phyloP scores from a whole-genome alignment of 805 yeast species.

The Allodekkera sacchari region DNA sequence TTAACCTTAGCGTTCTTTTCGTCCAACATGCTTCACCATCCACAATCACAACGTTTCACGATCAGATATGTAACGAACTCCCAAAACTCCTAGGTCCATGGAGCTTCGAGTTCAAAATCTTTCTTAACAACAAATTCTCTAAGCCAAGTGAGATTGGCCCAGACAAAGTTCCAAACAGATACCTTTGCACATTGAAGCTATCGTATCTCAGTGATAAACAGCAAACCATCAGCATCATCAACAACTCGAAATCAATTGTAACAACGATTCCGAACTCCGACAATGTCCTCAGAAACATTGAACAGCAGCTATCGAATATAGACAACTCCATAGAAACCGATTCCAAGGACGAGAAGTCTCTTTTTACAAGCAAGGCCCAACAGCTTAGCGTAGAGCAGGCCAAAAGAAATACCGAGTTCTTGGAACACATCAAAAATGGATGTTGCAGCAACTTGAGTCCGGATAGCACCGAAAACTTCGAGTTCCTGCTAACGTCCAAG shows the following conservation, averaged over 20 bases:
- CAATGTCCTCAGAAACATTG: constrained; percentile 6
- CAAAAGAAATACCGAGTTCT: constrained; percentile 17
- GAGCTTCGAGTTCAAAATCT: constrained; percentile 62
- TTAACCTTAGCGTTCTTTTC: constrained; percentile 26
- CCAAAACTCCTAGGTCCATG: constrained; percentile 58
- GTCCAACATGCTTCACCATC: constrained; percentile 44
- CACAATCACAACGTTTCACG: constrained; percentile 62
- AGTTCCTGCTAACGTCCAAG: constrained; percentile 44
- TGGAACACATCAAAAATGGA: constrained; percentile 27
- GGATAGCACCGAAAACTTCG: constrained; percentile 41
- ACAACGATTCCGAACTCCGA: constrained; percentile 21
- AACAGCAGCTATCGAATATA: constrained; percentile 4
- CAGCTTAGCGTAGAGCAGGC: constrained; percentile 11
- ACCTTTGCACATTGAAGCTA: constrained; percentile 41
- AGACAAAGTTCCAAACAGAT: constrained; percentile 32
- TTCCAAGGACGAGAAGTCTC: constrained; percentile 7
- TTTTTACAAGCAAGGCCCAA: constrained; percentile 17
- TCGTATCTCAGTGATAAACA: constrained; percentile 35
- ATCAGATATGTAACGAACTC: constrained; percentile 56
- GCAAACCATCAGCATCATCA: constrained; percentile 39
- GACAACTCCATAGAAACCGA: neutral
- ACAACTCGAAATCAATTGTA: constrained; percentile 31
- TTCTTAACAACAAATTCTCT: constrained; percentile 52
- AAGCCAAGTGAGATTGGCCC: constrained; percentile 30
- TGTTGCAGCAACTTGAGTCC: constrained; percentile 40